Conservation (phyloP, 2,329 filamentous ascomycete genomes). For the Exophiala aquamarina region DNA sequence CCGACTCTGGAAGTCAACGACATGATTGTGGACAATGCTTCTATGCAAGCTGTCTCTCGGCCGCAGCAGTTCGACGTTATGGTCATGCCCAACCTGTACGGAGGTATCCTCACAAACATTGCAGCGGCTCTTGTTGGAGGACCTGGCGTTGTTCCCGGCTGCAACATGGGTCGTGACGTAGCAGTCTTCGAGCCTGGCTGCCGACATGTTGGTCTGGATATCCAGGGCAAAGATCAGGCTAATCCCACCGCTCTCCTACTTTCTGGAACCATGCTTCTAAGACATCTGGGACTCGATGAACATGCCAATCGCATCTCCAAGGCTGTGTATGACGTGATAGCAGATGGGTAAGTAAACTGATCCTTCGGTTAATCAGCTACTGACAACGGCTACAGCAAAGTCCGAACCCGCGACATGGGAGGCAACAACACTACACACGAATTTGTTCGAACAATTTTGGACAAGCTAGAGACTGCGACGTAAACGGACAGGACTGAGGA, state of each 20-base stretch:
- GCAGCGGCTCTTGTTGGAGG: conserved; percentile 95
- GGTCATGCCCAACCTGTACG: conserved; percentile 86
- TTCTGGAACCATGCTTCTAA: conserved; percentile 93
- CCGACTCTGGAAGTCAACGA: conserved; percentile 94
- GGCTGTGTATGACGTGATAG: conserved; percentile 73
- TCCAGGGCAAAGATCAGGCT: conserved; percentile 99
- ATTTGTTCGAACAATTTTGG: conserved; percentile 90
- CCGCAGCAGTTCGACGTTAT: conserved; percentile 99
- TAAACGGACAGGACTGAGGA: conserved; percentile 41
- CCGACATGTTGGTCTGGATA: conserved; percentile 98
- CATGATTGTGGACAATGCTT: conserved; percentile 99
- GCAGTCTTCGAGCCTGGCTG: conserved; percentile 98
- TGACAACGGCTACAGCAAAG: conserved; percentile 57
- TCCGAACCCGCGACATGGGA: conserved; percentile 94
- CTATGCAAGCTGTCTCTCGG: conserved; percentile 95
- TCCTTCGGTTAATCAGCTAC: background rate
- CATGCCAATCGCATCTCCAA: conserved; percentile 98
- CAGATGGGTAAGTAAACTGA: conserved; percentile 70
- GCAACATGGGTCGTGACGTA: conserved; percentile 99
- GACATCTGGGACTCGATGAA: conserved; percentile 94
- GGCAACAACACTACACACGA: conserved; percentile 85
- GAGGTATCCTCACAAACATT: conserved; percentile 95
- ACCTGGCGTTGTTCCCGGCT: conserved; percentile 93
- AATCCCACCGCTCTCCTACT: conserved; percentile 96
- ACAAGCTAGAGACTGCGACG: conserved; percentile 81